Conservation (phyloP, 2,329 filamentous ascomycete genomes). For the Metarhizium brunneum region DNA sequence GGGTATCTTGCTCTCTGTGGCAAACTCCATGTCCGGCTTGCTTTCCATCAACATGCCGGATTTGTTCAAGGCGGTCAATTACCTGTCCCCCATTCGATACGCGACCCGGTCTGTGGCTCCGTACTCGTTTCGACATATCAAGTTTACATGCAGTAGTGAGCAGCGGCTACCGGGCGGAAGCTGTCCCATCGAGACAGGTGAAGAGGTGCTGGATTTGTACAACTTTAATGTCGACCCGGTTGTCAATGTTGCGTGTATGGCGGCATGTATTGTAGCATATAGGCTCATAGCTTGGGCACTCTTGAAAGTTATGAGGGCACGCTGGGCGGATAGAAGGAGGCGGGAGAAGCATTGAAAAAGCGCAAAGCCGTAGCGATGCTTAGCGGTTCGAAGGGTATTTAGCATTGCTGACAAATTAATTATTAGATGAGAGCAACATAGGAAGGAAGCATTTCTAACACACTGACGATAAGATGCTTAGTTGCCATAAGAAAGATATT, state of each 20-base stretch:
- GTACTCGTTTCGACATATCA: constrained; percentile 50
- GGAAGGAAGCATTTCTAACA: too few species aligned
- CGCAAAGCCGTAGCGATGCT: too few species aligned
- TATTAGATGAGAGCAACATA: too few species aligned
- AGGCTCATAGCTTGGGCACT: constrained; percentile 52
- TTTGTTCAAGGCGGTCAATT: constrained; percentile 60
- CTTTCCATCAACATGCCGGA: constrained; percentile 60
- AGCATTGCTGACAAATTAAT: too few species aligned
- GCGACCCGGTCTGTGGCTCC: constrained; percentile 56
- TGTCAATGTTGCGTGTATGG: constrained; percentile 53
- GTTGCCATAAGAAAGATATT: too few species aligned
- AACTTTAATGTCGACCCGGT: constrained; percentile 52
- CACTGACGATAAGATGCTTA: too few species aligned
- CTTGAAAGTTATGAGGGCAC: constrained; percentile 43
- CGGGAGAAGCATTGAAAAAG: not conserved
- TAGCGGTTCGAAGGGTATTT: too few species aligned
- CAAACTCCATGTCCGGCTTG: constrained; percentile 62
- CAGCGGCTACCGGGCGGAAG: constrained; percentile 50
- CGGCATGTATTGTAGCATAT: constrained; percentile 55
- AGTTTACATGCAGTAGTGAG: constrained; percentile 52
- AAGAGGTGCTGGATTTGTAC: constrained; percentile 60
- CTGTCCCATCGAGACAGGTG: constrained; percentile 57
- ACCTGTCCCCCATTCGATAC: constrained; percentile 64
- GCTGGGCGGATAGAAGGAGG: constrained; percentile 32
- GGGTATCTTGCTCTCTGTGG: constrained; percentile 58